Evolutionary conservation across 257 asterid species (phyloP).

Genomic region (Gardenia jasminoides): DNA sequence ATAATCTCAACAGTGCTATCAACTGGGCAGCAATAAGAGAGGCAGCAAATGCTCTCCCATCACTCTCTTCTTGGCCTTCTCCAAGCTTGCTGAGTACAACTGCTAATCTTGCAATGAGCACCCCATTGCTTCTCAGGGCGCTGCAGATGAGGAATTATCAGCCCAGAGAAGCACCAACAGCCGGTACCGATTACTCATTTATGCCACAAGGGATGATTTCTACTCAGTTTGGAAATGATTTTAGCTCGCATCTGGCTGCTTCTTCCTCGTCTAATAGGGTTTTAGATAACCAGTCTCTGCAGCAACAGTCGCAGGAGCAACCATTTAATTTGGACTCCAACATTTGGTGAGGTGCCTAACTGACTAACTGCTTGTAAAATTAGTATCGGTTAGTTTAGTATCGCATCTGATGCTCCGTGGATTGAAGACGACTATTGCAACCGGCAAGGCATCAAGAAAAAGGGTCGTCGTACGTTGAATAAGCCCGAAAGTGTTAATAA

Average conservation of each 20-base stretch:
- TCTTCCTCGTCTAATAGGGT: conserved; percentile 46
- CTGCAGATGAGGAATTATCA: conserved; percentile 51
- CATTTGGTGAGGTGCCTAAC: conserved; percentile 43
- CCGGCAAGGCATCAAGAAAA: neutral
- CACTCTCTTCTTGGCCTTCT: conserved; percentile 56
- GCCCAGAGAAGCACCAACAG: conserved; percentile 14
- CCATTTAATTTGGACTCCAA: conserved; percentile 57
- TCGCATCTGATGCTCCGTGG: too few species aligned
- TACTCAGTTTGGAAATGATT: conserved; percentile 37
- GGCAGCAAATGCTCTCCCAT: conserved; percentile 32
- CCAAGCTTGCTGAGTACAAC: conserved; percentile 23
- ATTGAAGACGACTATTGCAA: neutral
- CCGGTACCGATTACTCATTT: conserved; percentile 22
- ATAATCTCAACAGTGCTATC: conserved; percentile 16
- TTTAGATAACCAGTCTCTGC: conserved; percentile 33
- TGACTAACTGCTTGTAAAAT: conserved; percentile 17
- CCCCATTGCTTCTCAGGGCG: conserved; percentile 63
- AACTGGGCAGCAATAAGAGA: conserved; percentile 37
- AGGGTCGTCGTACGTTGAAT: neutral
- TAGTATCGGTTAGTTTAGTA: neutral
- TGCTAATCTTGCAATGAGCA: conserved; percentile 46
- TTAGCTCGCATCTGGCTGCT: conserved; percentile 22
- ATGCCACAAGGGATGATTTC: conserved; percentile 25
- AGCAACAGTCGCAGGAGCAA: conserved; percentile 45
- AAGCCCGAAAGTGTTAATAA: conserved; percentile 15